Base-by-base conservation (phyloP, 2,329 filamentous ascomycete genomes). In the Verticillium longisporum region DNA sequence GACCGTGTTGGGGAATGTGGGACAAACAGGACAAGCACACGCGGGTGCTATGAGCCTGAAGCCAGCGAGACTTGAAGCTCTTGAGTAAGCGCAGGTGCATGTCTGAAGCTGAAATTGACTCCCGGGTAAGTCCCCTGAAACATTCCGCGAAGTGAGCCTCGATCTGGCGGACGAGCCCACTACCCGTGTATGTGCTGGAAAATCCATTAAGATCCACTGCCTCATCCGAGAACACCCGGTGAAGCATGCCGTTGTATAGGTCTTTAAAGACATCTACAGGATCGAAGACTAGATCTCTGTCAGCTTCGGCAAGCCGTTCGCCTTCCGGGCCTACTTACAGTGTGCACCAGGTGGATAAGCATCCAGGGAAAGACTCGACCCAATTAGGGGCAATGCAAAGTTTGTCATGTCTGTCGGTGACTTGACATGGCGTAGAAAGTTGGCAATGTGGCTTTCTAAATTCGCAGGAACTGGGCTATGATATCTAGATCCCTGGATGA, bases 251-350 rank as follows among this genome's bases (percentile, higher is more conserved):
- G 5, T 55, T 55, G n/a, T 62, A 62, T 31, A 62, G 60, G 18
- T 57, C 26, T 9, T 59, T 5, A 18, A 62, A 62, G 37, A 62
- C 36, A 5, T 62, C 26, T 1, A 9, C 15, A 6, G 26, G 59
- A 59, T 62, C 26, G 11, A 62, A 62, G 26, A 58, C 58, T 62
- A n/a, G 55, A 55, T 55, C 55, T 9, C 26, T 10, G 32, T 56
- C 55, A 56, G 55, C 32, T 10, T 4, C 34, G 33, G n/a, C 32
- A 32, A 32, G 7, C 31, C 34, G 14, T 56, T 56, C 11, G 55
- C 55, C 32, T 56, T 56, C 15, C 11, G 5, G 3, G 54, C 55
- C 55, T n/a, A 41, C 26, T 9, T 62, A 62, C 33, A 13, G 50
- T 62, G 36, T 10, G 56, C 59, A 7, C n/a, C 31, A 7, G 26